Base-by-base conservation (phyloP, 768 basidiomycete genomes). In the Mycena galericulata region DNA sequence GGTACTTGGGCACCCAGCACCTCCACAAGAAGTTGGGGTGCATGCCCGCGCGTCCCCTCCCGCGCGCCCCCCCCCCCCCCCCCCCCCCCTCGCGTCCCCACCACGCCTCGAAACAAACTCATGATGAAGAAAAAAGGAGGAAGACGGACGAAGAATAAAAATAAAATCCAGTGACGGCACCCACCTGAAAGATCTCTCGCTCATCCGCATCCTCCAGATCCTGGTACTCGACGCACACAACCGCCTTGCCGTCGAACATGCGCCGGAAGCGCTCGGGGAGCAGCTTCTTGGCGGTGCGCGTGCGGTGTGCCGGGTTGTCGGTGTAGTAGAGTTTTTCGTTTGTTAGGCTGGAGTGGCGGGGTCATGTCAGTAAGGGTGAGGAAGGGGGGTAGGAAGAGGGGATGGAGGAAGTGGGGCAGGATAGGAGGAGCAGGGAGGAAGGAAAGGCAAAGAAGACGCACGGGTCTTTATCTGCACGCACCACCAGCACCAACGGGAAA, bases 201-300 rank as follows among this genome's bases (percentile, higher is more conserved):
- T 92, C 90, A 30, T 88, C 85, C 5, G 77, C 72, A 56, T 88
- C 88, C 0, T 80, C 79, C 10, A 92, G 81, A 46, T 88, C 87
- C 63, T 84, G 81, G 69, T 91, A 95, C 74, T 95, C 93, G n/a
- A 93, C 87, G 70, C 93, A 95, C 2, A 92, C 90, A 22, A 95
- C 85, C 68, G 92, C 91, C 76, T 94, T 94, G 72, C 88, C 90
- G 20, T 86, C 80, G 69, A 94, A 94, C 1, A 88, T 41, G 17
- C 84, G 87, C 61, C 80, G 84, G 72, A 88, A 90, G 57, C 82
- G 85, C 0, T 85, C 84, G 0, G 90, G 90, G 0, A 93, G 80
- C 1, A 86, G 61, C 34, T 76, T 78, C 10, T 72, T 69, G 17
- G 30, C 36, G n/a, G 58, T 27, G 72, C 74, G 9, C 67, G 71